phyloP scores from a whole-genome alignment of 345 rosid species.

The Eucalyptus paniculata region DNA sequence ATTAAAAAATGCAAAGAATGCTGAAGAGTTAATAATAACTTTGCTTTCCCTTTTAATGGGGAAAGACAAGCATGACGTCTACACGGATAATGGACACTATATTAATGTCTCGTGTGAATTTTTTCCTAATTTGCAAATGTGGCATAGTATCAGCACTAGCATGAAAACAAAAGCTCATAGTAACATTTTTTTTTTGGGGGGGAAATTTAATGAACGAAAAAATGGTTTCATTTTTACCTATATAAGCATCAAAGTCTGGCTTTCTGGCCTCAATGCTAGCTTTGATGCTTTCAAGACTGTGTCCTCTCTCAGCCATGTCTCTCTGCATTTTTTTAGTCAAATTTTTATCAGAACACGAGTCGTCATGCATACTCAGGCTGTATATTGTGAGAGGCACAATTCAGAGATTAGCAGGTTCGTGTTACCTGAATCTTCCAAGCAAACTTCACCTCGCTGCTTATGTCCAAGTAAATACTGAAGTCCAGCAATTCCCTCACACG shows the following conservation, averaged over 20 bases:
- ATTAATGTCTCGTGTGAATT: background rate
- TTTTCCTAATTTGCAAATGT: background rate
- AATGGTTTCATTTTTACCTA: slow-evolving; percentile 28
- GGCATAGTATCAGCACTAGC: background rate
- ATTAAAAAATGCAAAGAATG: background rate
- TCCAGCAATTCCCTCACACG: slow-evolving; percentile 81
- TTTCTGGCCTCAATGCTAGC: slow-evolving; percentile 95
- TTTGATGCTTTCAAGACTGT: slow-evolving; percentile 95
- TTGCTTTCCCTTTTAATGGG: background rate
- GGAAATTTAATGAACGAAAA: background rate
- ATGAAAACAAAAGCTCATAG: background rate
- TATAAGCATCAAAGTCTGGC: slow-evolving; percentile 94
- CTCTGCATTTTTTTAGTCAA: slow-evolving; percentile 28
- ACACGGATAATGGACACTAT: background rate
- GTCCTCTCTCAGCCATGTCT: slow-evolving; percentile 99
- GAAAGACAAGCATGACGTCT: background rate
- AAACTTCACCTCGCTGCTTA: slow-evolving; percentile 94
- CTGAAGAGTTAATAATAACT: background rate
- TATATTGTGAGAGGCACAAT: background rate
- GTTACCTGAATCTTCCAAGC: slow-evolving; percentile 64
- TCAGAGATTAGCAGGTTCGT: background rate
- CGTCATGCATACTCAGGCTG: background rate
- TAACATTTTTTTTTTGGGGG: background rate
- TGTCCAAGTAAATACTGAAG: slow-evolving; percentile 96
- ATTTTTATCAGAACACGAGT: background rate